phyloP scores from a whole-genome alignment of 495 filamentous ascomycete species.

The Corynascus novoguineensis region DNA sequence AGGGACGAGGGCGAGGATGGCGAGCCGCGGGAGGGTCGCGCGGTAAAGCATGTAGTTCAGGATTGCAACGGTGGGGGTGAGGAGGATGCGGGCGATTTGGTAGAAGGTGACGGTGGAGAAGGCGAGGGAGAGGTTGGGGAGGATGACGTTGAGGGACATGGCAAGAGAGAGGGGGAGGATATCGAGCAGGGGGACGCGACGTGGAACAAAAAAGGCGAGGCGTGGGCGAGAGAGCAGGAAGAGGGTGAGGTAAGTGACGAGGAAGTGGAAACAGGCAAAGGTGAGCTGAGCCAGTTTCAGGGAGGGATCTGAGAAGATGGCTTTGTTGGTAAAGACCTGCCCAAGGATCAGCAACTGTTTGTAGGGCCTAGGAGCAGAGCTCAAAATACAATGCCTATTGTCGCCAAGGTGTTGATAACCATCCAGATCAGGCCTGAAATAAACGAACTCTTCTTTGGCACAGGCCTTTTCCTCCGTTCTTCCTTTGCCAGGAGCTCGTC shows the following conservation, averaged over 20 bases:
- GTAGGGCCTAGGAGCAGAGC: not conserved
- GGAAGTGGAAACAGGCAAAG: conserved; percentile 70
- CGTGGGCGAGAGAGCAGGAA: conserved; percentile 58
- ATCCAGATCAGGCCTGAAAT: conserved; percentile 48
- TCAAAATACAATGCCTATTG: conserved; percentile 51
- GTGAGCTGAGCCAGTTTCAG: conserved; percentile 62
- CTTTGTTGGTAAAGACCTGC: conserved; percentile 76
- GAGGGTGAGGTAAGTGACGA: conserved; percentile 60
- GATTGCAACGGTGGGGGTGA: conserved; percentile 62
- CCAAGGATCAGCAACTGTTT: conserved; percentile 12
- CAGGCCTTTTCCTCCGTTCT: not conserved
- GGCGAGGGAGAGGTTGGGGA: conserved; percentile 68
- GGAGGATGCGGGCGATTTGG: conserved; percentile 64
- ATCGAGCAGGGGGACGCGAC: conserved; percentile 47
- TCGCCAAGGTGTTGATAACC: conserved; percentile 54
- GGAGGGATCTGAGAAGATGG: conserved; percentile 61
- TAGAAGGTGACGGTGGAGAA: conserved; percentile 71
- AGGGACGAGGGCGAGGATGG: conserved; percentile 54
- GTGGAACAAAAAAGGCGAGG: conserved; percentile 56
- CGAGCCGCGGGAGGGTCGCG: conserved; percentile 50
- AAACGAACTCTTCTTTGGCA: conserved; percentile 15
- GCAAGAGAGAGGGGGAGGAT: conserved; percentile 61
- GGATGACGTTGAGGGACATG: conserved; percentile 67
- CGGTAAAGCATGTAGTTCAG: conserved; percentile 64
- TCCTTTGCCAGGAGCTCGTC: conserved; percentile 31